Evolutionary conservation across 2,329 filamentous ascomycete species (phyloP).

Genomic region (Nakataea oryzae): DNA sequence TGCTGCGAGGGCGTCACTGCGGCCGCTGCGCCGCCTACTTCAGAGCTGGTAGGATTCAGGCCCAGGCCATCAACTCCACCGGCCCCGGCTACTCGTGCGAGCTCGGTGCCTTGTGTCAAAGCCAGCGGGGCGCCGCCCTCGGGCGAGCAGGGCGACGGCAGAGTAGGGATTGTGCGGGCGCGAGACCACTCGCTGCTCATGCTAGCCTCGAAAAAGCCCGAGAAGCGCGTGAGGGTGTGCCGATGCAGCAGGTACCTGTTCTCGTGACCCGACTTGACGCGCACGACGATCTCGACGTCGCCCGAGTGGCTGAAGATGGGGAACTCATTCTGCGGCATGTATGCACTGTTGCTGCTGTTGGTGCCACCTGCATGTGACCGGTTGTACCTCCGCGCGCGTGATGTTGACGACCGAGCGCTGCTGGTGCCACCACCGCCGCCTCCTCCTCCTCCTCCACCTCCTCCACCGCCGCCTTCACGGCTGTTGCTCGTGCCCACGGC

Average conservation of each 20-base stretch:
- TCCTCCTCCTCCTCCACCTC: background rate
- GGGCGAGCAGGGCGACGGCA: conserved; percentile 18
- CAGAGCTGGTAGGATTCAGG: background rate
- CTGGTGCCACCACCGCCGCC: background rate
- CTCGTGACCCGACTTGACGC: conserved; percentile 53
- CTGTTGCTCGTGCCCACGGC: background rate
- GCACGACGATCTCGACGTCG: conserved; percentile 83
- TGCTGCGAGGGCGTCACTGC: conserved; percentile 16
- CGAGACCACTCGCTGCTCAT: conserved; percentile 70
- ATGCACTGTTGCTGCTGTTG: conserved; percentile 23
- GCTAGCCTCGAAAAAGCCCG: conserved; percentile 85
- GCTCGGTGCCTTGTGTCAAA: conserved; percentile 21
- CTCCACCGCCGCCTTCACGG: background rate
- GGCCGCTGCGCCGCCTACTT: background rate
- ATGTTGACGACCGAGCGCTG: conserved; percentile 5
- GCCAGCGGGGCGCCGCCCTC: conserved; percentile 8
- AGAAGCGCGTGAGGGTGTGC: conserved; percentile 80
- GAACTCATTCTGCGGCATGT: conserved; percentile 78
- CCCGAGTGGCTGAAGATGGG: conserved; percentile 83
- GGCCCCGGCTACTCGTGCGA: conserved; percentile 35
- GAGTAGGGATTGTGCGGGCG: conserved; percentile 20
- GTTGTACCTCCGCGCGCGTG: conserved; percentile 45
- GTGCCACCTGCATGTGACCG: conserved; percentile 70
- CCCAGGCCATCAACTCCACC: background rate
- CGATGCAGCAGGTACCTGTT: conserved; percentile 81